Evolutionary conservation across 164 flowering plant genomes (phyloP), one percentile per base, ranked within the genome.

Genomic region (Tetrastigma voinierianum): DNA sequence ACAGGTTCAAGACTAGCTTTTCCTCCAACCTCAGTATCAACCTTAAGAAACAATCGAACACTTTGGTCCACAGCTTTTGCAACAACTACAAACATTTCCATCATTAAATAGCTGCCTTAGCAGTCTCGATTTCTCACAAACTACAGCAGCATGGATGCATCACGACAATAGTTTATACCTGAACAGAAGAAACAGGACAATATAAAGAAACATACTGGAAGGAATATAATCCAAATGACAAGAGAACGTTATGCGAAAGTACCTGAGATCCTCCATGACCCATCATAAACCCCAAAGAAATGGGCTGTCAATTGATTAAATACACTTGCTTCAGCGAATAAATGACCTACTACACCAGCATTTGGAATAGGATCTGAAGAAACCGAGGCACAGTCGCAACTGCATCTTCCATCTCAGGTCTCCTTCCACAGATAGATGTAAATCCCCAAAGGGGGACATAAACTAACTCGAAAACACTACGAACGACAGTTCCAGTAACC

Each of bases 341-440:
- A n/a, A n/a, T n/a, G n/a, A n/a, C n/a, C n/a, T n/a, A n/a, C n/a
- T n/a, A n/a, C n/a, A 76, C 52, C 40, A 91, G 74, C 90, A 89
- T 79, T 68, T 79, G 65, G 51, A 81, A 63, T 5, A 96, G 94
- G 67, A 90, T 80, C 66, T 80, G 79, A 40, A 74, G 15, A 75
- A 88, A 84, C n/a, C 70, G 67, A 16, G 98, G 98, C 13, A 79
- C 79, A 45, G 81, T 73, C 17, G 86, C 80, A 74, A 86, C 70
- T 17, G 96, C 85, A 78, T 92, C 98, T 79, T 92, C 98, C 98
- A 92, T 92, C 76, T 90, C 98, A 1, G 95, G 86, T 72, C 98
- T 81, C 69, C 84, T 85, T 69, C 98, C 98, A 71, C 90, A 82
- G 0, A 92, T 21, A 43, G 93, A 91, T 1, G 82, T 74, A 40